Conservation (phyloP, 441 rosid genomes). For the Gossypium lobatum region DNA sequence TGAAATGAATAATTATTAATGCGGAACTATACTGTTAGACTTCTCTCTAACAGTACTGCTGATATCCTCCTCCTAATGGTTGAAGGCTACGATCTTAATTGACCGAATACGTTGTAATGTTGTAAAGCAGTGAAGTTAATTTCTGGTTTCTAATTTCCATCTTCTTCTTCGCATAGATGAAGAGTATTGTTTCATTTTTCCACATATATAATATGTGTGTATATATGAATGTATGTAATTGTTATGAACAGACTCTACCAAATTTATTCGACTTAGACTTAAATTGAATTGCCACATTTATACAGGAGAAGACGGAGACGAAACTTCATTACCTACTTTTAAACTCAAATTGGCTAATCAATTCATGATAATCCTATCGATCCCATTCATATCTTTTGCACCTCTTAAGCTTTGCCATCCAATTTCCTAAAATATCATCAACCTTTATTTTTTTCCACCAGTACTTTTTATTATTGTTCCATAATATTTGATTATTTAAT, state of each 20-base stretch:
- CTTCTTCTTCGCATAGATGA: neutral
- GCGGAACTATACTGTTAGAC: constrained; percentile 9
- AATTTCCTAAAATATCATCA: no score
- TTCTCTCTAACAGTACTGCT: constrained; percentile 7
- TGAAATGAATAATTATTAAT: neutral
- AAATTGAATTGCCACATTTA: no score
- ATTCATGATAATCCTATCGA: no score
- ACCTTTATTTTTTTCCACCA: no score
- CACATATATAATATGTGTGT: neutral
- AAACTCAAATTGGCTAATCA: neutral
- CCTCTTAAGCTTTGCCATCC: neutral
- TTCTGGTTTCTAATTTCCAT: neutral
- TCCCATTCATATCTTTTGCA: neutral
- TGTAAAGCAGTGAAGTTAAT: neutral
- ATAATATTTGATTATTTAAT: no score
- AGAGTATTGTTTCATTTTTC: constrained; percentile 5
- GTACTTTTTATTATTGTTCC: no score
- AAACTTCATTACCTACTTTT: neutral
- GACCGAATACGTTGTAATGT: neutral
- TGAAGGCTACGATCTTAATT: neutral
- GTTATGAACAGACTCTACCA: neutral
- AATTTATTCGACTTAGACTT: neutral
- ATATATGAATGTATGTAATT: neutral
- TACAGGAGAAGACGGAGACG: no score
- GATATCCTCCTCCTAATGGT: neutral